These are phyloP conservation scores for Otatea glauca DNA, from an alignment of 176 grass and related monocot genomes.

Conservation along the genomic window DNA sequence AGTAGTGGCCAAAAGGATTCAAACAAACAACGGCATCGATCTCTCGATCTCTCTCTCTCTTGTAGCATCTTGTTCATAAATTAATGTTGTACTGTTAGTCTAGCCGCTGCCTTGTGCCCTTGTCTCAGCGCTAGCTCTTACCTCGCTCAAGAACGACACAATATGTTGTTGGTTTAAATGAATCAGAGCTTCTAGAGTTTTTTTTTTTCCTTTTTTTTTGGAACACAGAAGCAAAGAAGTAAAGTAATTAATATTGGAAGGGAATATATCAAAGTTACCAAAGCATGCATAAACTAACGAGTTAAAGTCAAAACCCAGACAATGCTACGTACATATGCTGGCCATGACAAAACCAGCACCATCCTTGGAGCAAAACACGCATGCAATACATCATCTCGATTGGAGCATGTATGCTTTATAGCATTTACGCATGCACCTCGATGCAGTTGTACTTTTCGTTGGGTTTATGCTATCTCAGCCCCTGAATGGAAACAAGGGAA, in stretches of 20 bases:
- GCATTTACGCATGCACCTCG: not conserved
- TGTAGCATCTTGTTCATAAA: not conserved
- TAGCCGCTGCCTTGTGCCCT: not conserved
- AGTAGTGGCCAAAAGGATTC: not conserved
- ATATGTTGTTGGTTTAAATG: not conserved
- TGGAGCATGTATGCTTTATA: not conserved
- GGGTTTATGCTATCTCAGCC: not conserved
- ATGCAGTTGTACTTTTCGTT: not conserved
- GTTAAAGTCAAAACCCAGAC: not conserved
- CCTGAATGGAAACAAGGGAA: not conserved
- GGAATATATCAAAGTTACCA: constrained; percentile 19
- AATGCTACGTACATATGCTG: not conserved
- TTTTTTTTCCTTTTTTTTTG: not conserved
- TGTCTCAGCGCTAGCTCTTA: not conserved
- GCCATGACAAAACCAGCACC: not conserved
- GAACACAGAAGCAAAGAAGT: not conserved
- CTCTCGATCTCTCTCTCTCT: too few relatives aligned
- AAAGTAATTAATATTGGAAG: not conserved
- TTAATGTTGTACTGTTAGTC: not conserved
- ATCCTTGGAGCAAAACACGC: not conserved
- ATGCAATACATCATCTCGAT: not conserved
- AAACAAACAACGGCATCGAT: not conserved
- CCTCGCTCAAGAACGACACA: not conserved
- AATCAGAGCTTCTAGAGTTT: not conserved
- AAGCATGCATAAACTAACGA: not conserved